A percentile compares a stretch with the other conserved stretches of the same genome.
These are phyloP conservation scores for Dipteronia dyeriana DNA, from an alignment of 345 rosid genomes.

Conservation along the genomic window DNA sequence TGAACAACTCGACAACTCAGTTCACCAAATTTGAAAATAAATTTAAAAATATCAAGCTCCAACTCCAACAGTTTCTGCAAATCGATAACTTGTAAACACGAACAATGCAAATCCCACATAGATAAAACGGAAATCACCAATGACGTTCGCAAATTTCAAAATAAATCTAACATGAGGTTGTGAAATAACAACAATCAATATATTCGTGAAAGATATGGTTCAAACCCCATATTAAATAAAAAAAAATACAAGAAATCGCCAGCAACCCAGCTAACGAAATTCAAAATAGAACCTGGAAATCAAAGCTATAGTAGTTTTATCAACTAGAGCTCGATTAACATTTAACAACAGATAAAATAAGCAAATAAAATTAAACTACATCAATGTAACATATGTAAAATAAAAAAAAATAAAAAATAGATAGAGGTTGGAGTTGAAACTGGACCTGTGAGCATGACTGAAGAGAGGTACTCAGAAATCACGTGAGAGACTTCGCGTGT, in stretches of 20 bases:
- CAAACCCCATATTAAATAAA: neutral
- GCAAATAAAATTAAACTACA: neutral
- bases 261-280: conserved; percentile 24
- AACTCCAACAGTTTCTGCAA: neutral
- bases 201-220: neutral
- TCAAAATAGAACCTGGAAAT: neutral
- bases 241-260: neutral
- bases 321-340: neutral
- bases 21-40: neutral
- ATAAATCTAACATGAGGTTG: neutral
- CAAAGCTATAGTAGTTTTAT: conserved; percentile 20
- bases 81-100: neutral
- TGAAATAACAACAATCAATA: neutral
- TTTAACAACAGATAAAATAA: neutral
- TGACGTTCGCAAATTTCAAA: conserved; percentile 17
- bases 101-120: neutral
- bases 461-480: conserved; percentile 20
- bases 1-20: neutral
- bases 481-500: neutral
- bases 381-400: neutral
- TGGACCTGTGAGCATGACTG: conserved; percentile 67
- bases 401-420: neutral
- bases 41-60: neutral
- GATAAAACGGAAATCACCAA: neutral
- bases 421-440: neutral